phyloP scores from a whole-genome alignment of 108 stramenopile genomes.

The Cyclotella choctawhatcheeana region DNA sequence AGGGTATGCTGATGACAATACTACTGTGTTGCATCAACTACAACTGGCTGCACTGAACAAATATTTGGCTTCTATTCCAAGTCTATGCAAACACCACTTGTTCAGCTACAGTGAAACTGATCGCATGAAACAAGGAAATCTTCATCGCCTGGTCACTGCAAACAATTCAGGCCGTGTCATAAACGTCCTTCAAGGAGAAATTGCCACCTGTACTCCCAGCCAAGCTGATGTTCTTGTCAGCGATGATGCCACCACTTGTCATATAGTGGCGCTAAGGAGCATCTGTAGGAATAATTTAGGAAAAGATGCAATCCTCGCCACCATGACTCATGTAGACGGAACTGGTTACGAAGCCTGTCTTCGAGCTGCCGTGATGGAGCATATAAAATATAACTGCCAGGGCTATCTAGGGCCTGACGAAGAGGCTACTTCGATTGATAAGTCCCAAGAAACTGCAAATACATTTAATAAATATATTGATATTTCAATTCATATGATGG shows the following conservation, averaged over 20 bases:
- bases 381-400: conserved; percentile 56
- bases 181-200: conserved; percentile 55
- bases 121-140: not conserved
- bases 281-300: conserved; percentile 9
- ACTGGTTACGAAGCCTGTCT: conserved; percentile 64
- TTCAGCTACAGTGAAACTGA: not conserved
- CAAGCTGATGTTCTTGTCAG: conserved; percentile 57
- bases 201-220: conserved; percentile 42
- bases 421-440: conserved; percentile 7
- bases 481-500: conserved; percentile 80
- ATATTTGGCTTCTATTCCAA: conserved; percentile 22
- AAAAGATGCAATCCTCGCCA: conserved; percentile 43
- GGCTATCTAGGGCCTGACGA: conserved; percentile 12
- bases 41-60: conserved; percentile 30
- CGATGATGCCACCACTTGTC: conserved; percentile 87
- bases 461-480: conserved; percentile 28
- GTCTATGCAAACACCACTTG: conserved; percentile 18
- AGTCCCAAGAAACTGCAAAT: not conserved
- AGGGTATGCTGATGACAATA: not conserved
- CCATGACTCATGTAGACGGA: conserved; percentile 75
- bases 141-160: conserved; percentile 26
- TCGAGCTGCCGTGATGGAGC: conserved; percentile 63
- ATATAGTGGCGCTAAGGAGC: conserved; percentile 82
- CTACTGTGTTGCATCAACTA: not conserved
- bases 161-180: conserved; percentile 40